Percentiles rank a stretch among this genome's conserved stretches.
Conservation (phyloP, 257 asterid species). For the Solanum corneliomulleri region DNA sequence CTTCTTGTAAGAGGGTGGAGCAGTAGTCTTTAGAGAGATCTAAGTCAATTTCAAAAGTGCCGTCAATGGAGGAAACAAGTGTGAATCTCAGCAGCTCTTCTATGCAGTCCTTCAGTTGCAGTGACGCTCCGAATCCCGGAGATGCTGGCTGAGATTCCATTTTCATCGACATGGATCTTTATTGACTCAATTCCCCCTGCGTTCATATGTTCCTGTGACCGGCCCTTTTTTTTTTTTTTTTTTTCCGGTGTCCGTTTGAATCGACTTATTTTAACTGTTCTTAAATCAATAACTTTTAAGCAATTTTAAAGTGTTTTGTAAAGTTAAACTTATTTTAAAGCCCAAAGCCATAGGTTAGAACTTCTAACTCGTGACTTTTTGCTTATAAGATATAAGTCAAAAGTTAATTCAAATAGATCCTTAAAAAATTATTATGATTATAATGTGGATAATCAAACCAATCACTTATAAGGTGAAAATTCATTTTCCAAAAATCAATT, state of each 20-base stretch:
- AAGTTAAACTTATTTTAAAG: too few species aligned
- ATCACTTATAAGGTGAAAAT: background rate
- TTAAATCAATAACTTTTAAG: too few species aligned
- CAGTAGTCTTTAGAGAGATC: slow-evolving; percentile 57
- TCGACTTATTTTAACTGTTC: too few species aligned
- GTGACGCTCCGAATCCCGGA: slow-evolving; percentile 18
- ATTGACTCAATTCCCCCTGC: background rate
- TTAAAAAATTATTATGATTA: too few species aligned
- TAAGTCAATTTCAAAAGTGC: slow-evolving; percentile 21
- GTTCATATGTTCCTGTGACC: background rate
- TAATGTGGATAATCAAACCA: background rate
- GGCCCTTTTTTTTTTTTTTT: too few species aligned
- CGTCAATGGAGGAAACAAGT: slow-evolving; percentile 28
- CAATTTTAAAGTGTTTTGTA: too few species aligned
- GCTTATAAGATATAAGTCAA: too few species aligned
- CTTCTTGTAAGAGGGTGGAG: slow-evolving; percentile 42
- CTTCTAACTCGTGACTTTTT: too few species aligned
- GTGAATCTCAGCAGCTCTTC: slow-evolving; percentile 48
- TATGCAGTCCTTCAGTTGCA: slow-evolving; percentile 36
- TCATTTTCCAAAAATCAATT: background rate
- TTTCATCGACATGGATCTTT: background rate
- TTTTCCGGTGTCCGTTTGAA: too few species aligned
- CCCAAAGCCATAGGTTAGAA: too few species aligned
- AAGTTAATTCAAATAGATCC: too few species aligned
- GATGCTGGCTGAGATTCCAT: slow-evolving; percentile 19